Evolutionary conservation across 75 land plant genomes (phyloP), one percentile per base, ranked within the genome.

Genomic region (Azolla pinnata): DNA sequence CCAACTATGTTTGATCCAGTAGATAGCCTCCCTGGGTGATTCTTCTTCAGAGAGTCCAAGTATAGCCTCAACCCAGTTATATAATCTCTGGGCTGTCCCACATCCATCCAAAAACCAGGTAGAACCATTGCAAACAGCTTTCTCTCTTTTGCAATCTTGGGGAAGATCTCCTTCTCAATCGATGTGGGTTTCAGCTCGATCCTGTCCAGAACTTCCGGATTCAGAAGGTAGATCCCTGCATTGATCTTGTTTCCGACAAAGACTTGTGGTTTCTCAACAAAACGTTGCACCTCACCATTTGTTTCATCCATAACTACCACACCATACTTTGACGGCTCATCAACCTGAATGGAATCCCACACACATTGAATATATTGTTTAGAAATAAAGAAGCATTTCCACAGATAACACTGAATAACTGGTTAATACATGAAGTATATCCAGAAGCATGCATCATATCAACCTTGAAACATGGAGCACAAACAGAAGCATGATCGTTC

Each of bases 241-340:
- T 75, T 75, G 20, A 75, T 75, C 61, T 75, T 75, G 57, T 75
- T 75, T 12, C 78, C 78, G 9, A 75, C 78, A 40, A 75, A 75
- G 31, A 57, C 38, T 40, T 75, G 61, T 52, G 78, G 78, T 58
- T 75, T 75, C 76, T 75, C 78, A 29, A 75, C 75, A 46, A 75
- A 75, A 29, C 78, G 65, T 31, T 75, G 63, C 61, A 75, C 78
- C 29, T 44, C 44, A 19, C 76, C 69, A 29, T 55, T 65, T 29
- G 47, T 50, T 19, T 75, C 78, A 46, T 75, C 76, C 57, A 75
- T 64, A 29, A 75, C 76, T 35, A 75, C 78, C 42, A 75, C 78
- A 8, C 78, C 78, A 65, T 75, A 75, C 50, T 75, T 75, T 12
- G 78, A 75, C 1, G 78, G 78, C 69, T 75, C 78, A 17, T 75